Conservation (phyloP, 208 protist species). For the Wallacemonas collosoma region DNA sequence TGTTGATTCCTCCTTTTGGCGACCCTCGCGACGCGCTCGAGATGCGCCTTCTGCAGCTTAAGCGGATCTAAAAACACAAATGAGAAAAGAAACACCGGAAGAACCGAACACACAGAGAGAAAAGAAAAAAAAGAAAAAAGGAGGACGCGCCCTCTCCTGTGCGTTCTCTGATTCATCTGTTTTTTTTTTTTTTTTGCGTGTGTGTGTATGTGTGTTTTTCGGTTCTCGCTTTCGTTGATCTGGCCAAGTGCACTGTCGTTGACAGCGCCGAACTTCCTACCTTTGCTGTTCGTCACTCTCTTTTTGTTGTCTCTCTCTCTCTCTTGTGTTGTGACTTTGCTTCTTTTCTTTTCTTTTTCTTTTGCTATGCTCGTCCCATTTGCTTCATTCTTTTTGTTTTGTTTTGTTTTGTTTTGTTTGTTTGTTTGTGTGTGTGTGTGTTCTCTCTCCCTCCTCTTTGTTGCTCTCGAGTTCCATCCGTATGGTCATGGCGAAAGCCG, state of each 20-base stretch:
- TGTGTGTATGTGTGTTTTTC: not conserved
- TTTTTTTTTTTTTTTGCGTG: constrained; percentile 18
- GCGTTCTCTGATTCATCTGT: constrained; percentile 14
- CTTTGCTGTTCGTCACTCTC: not conserved
- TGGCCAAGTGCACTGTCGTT: not conserved
- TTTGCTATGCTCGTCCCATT: not conserved
- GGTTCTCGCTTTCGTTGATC: constrained; percentile 5
- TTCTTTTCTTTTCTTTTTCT: constrained; percentile 13
- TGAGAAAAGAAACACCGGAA: not conserved
- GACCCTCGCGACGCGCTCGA: constrained; percentile 72
- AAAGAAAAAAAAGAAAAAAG: not conserved
- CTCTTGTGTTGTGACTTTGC: constrained; percentile 5
- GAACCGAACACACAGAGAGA: not conserved
- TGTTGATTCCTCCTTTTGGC: constrained; percentile 51
- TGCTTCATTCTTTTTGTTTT: constrained; percentile 10
- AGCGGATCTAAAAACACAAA: constrained; percentile 34
- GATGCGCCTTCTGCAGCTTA: constrained; percentile 64
- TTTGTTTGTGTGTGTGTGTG: not conserved
- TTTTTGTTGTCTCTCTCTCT: not conserved
- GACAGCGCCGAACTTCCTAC: not conserved
- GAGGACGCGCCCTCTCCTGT: not conserved
- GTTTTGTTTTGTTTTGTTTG: constrained; percentile 14
- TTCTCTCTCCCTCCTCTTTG: too few species aligned
- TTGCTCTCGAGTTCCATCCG: too few species aligned
- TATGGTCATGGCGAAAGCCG: too few species aligned